Percentiles rank a stretch among this genome's conserved stretches.
These are phyloP conservation scores for Venturiaceae sp. DNA, from an alignment of 2,329 filamentous ascomycete genomes.

Conservation along the genomic window DNA sequence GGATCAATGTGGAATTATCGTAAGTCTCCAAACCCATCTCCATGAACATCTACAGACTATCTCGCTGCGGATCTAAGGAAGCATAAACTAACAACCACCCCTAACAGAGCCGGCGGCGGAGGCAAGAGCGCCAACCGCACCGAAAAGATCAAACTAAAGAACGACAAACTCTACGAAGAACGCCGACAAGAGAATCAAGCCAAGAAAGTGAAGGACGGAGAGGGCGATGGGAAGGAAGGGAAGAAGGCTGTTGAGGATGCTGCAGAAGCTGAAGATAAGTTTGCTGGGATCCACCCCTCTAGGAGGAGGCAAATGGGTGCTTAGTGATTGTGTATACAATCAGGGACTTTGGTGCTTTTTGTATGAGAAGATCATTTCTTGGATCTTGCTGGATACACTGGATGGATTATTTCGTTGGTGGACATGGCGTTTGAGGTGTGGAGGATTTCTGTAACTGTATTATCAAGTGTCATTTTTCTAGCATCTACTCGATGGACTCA, in stretches of 20 bases:
- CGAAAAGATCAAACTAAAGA: constrained; percentile 76
- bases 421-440: too few species aligned
- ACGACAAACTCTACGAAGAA: constrained; percentile 69
- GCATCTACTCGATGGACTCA: too few species aligned
- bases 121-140: constrained; percentile 66
- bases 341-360: too few species aligned
- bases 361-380: too few species aligned
- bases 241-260: background rate
- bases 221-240: background rate
- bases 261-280: background rate
- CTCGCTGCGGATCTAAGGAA: constrained; percentile 6
- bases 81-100: constrained; percentile 12
- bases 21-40: constrained; percentile 32
- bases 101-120: constrained; percentile 61
- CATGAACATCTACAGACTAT: background rate
- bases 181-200: constrained; percentile 29
- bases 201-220: background rate
- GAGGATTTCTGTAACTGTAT: too few species aligned
- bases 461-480: too few species aligned
- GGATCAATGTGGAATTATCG: constrained; percentile 90
- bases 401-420: too few species aligned
- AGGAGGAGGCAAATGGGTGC: background rate
- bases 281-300: background rate
- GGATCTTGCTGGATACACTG: too few species aligned
- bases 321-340: too few species aligned